Evolutionary conservation across 2,329 filamentous ascomycete species (phyloP).

Genomic region (Penicillium sp.): DNA sequence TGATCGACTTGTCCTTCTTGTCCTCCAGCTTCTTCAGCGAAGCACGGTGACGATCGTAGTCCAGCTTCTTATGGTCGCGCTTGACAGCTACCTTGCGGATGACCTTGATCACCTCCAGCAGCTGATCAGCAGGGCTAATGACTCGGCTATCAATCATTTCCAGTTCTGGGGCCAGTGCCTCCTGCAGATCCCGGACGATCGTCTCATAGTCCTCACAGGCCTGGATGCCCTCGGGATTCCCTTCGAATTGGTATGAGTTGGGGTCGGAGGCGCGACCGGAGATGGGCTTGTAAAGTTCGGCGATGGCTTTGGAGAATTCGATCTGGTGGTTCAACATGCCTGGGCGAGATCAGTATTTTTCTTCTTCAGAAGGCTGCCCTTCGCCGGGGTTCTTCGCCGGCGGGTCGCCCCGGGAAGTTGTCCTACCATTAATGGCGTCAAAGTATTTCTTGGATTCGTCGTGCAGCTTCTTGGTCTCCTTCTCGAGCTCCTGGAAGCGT

Average conservation of each 20-base stretch:
- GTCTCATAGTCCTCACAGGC: slow-evolving; percentile 96
- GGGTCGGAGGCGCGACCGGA: slow-evolving; percentile 94
- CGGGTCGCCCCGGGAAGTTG: slow-evolving; percentile 1
- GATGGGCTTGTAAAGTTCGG: slow-evolving; percentile 97
- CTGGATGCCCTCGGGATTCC: slow-evolving; percentile 86
- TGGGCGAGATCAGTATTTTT: slow-evolving; percentile 24
- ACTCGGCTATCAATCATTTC: slow-evolving; percentile 96
- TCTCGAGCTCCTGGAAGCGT: slow-evolving; percentile 89
- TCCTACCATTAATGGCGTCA: slow-evolving; percentile 81
- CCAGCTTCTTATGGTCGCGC: slow-evolving; percentile 94
- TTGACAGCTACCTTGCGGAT: slow-evolving; percentile 86
- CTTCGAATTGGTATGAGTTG: slow-evolving; percentile 73
- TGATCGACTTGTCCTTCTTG: slow-evolving; percentile 92
- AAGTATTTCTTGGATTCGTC: slow-evolving; percentile 98
- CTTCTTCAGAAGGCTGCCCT: not conserved
- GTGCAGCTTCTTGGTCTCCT: slow-evolving; percentile 92
- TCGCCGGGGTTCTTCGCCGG: not conserved
- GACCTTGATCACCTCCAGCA: slow-evolving; percentile 90
- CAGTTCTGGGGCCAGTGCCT: slow-evolving; percentile 82
- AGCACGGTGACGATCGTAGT: slow-evolving; percentile 84
- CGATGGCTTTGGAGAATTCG: slow-evolving; percentile 93
- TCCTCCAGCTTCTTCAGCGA: slow-evolving; percentile 91
- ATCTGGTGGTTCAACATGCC: slow-evolving; percentile 97
- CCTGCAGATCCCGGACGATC: slow-evolving; percentile 85
- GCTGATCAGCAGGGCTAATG: slow-evolving; percentile 87